Evolutionary conservation across 2,329 filamentous ascomycete species (phyloP), one percentile per base, ranked within the genome.

Genomic region (Fusarium stilboides): DNA sequence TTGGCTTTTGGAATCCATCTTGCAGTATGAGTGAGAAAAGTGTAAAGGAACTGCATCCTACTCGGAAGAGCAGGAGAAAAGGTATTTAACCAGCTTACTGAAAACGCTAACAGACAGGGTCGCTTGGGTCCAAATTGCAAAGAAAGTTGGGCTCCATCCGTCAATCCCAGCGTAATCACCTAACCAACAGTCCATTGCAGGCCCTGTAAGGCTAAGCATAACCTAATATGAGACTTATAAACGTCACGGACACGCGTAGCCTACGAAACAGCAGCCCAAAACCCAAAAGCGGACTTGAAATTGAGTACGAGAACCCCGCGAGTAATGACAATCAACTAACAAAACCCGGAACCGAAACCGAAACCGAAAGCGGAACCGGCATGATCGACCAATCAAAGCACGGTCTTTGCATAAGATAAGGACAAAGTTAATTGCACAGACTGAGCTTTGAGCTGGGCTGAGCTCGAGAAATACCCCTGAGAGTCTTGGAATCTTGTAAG

Each of bases 361-460:
- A 57, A 1, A 57, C 54, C 54, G 54, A 57, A 10, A 47, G 22
- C 51, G 51, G 31, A 24, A 57, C 54, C 54, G 54, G 20, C 6
- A 0, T 6, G 2, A 3, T 20, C n/a, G 6, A 12, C 47, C 47
- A 57, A 54, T 57, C 8, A 54, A 8, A 19, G 5, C n/a, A 4
- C 14, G 1, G 6, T 2, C 6, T 9, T 6, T 19, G 9, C 26
- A 22, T 12, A 1, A 9, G 28, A 43, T 7, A 36, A n/a, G 12
- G 6, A 33, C n/a, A 3, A 43, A n/a, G 9, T 51, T n/a, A 13
- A 28, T 5, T 2, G 1, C 28, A 22, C 20, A 42, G n/a, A 43
- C 54, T 54, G 47, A 54, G 54, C 37, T 17, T 20, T 57, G 36
- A 57, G 54, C 14, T 22, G 5, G n/a, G 2, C 4, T 22, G 37